Conservation (phyloP, 2,329 filamentous ascomycete species). For the Chaetomiaceae sp. region DNA sequence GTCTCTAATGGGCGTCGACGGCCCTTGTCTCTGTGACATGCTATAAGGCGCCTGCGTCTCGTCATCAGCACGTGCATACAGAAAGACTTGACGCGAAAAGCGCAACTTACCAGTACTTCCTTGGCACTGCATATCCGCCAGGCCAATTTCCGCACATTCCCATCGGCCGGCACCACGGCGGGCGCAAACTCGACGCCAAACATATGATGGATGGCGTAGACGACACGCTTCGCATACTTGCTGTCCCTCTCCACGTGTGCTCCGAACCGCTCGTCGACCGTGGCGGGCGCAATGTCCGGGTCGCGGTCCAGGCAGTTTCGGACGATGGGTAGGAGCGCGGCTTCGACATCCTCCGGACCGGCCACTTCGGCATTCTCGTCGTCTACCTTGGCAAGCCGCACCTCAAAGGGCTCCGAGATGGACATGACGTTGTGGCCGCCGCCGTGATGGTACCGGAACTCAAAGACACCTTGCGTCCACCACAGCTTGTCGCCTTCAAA, state of each 20-base stretch:
- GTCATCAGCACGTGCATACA: background rate
- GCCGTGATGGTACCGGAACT: slow-evolving; percentile 94
- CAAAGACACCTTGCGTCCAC: slow-evolving; percentile 95
- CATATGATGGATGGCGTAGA: slow-evolving; percentile 94
- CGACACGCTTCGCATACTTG: slow-evolving; percentile 84
- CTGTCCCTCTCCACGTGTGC: slow-evolving; percentile 77
- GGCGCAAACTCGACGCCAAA: slow-evolving; percentile 95
- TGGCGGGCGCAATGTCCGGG: slow-evolving; percentile 80
- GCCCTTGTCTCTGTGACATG: slow-evolving; percentile 62
- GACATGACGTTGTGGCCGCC: slow-evolving; percentile 91
- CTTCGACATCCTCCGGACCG: slow-evolving; percentile 58
- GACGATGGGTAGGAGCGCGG: slow-evolving; percentile 73
- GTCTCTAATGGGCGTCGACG: slow-evolving; percentile 52
- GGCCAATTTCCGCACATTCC: slow-evolving; percentile 82
- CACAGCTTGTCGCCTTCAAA: slow-evolving; percentile 92
- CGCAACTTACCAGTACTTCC: slow-evolving; percentile 73
- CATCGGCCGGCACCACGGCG: slow-evolving; percentile 87
- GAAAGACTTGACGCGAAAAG: background rate
- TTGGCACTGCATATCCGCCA: slow-evolving; percentile 97
- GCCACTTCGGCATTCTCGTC: slow-evolving; percentile 61
- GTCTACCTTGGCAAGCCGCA: slow-evolving; percentile 76
- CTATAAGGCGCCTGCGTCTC: slow-evolving; percentile 62
- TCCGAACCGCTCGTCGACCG: slow-evolving; percentile 77
- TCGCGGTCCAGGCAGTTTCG: slow-evolving; percentile 91
- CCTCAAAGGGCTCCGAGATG: slow-evolving; percentile 88